These are phyloP conservation scores for Crithidia brevicula DNA, from an alignment of 208 protist species.

Conservation along the genomic window DNA sequence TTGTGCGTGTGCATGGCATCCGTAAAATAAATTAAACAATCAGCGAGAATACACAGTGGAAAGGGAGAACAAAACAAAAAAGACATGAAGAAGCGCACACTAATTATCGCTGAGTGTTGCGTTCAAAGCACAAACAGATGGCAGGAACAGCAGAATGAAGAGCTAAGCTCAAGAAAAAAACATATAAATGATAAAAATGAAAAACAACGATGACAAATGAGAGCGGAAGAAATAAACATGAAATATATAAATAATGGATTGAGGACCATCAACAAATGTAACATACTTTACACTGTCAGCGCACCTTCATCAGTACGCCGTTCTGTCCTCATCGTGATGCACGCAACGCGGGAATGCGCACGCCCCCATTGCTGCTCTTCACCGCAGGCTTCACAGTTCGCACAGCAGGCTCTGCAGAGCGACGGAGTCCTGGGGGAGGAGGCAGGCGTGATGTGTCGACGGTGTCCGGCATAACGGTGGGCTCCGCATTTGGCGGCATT, in stretches of 20 bases:
- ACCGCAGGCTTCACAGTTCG: not conserved
- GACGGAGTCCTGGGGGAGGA: conserved; percentile 11
- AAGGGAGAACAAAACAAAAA: not conserved
- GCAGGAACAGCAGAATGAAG: not conserved
- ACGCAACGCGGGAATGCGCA: conserved; percentile 10
- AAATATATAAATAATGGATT: not conserved
- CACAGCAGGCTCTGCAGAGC: conserved; percentile 6
- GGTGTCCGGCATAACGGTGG: conserved; percentile 9
- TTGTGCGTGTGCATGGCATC: too few species aligned
- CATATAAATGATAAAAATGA: conserved; percentile 3
- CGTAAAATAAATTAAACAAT: too few species aligned
- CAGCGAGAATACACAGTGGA: not conserved
- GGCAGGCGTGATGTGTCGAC: conserved; percentile 2
- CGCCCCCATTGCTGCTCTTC: not conserved
- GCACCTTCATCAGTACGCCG: too few species aligned
- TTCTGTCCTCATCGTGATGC: conserved; percentile 16
- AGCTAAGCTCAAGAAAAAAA: conserved; percentile 13
- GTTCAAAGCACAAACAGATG: not conserved
- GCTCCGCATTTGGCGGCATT: conserved; percentile 14
- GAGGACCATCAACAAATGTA: too few species aligned
- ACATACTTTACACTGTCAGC: too few species aligned
- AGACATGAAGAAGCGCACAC: conserved; percentile 3
- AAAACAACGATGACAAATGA: not conserved
- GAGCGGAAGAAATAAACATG: too few species aligned
- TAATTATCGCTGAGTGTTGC: not conserved